Base-by-base conservation (phyloP, 495 filamentous ascomycete species). In the Usnea hakonensis region DNA sequence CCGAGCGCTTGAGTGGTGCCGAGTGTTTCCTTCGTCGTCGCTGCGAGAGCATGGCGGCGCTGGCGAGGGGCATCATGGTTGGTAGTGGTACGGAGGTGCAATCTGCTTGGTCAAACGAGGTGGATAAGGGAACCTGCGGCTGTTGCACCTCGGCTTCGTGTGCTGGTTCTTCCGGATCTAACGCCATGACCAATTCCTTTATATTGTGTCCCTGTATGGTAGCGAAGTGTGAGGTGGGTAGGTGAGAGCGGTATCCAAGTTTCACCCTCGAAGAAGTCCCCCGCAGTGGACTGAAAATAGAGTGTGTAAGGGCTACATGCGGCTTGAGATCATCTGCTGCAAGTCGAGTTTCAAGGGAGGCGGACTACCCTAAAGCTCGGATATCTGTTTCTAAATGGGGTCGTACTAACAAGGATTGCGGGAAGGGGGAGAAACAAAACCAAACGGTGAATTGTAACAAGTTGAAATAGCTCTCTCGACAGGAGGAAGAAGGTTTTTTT, bases 1-100 rank as follows among this genome's bases (percentile, higher is more conserved):
- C 75, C 63, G 85, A 83, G 65, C 81, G 79, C 74, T 85, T 85
- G 65, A 90, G 60, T 14, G 65, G 40, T 33, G 61, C 55, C 37
- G 66, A 64, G 37, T 52, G 58, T 54, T 65, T 68, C 32, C 66
- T 62, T 33, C 66, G 66, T 23, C 63, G 67, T 55, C 64, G 63
- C 53, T 59, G 60, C 32, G 65, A 68, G 26, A 57, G 41, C 37
- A 66, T 64, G 14, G 57, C 60, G 46, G 61, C 55, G 17, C 60
- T 53, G 8, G 55, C 58, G 30, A 60, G 60, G 56, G 65, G 58
- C 53, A 68, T 55, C 55, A 65, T 65, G 32, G 48, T 61, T 21
- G 62, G 66, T 53, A 64, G 60, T 38, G 61, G 58, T 35, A 64
- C 36, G n/a, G 66, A 58, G 38, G 28, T 36, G n/a, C 48, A 32